Conservation (phyloP, 352 stramenopile genomes). For the Aphanomyces astaci region DNA sequence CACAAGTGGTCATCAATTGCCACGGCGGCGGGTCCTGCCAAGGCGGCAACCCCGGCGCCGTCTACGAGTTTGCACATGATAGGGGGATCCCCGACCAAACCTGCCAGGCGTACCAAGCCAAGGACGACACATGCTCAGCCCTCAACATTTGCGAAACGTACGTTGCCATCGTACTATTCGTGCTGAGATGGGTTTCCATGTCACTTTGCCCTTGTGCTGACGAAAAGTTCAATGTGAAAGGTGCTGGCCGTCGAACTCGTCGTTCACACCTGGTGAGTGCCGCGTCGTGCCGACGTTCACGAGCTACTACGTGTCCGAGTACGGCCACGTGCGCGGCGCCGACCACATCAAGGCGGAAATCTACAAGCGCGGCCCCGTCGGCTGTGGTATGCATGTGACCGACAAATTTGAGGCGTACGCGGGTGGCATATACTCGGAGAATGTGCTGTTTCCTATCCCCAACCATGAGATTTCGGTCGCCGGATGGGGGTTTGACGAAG, state of each 20-base stretch:
- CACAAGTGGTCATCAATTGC: constrained; percentile 82
- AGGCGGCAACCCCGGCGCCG: constrained; percentile 67
- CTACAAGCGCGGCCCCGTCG: constrained; percentile 85
- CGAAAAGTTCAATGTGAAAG: no score
- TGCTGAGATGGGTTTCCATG: no score
- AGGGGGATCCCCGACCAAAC: constrained; percentile 89
- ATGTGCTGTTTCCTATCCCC: constrained; percentile 70
- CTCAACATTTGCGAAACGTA: constrained; percentile 79
- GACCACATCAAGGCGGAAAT: constrained; percentile 90
- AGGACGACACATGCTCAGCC: constrained; percentile 67
- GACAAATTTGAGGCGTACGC: constrained; percentile 76
- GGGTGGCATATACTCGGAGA: constrained; percentile 77
- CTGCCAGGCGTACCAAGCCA: constrained; percentile 87
- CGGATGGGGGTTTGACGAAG: constrained; percentile 81
- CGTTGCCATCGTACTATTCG: background rate
- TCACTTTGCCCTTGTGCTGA: no score
- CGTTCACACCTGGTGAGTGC: constrained; percentile 75
- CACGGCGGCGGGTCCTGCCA: constrained; percentile 68
- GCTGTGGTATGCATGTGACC: constrained; percentile 80
- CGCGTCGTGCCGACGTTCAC: constrained; percentile 77
- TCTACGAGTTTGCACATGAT: constrained; percentile 81
- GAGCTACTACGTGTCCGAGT: constrained; percentile 88
- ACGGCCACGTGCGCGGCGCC: constrained; percentile 75
- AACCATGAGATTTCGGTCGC: constrained; percentile 88
- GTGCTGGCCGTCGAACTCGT: constrained; percentile 83